Conservation (phyloP, 176 grass and related monocot genomes). For the Guadua angustifolia region DNA sequence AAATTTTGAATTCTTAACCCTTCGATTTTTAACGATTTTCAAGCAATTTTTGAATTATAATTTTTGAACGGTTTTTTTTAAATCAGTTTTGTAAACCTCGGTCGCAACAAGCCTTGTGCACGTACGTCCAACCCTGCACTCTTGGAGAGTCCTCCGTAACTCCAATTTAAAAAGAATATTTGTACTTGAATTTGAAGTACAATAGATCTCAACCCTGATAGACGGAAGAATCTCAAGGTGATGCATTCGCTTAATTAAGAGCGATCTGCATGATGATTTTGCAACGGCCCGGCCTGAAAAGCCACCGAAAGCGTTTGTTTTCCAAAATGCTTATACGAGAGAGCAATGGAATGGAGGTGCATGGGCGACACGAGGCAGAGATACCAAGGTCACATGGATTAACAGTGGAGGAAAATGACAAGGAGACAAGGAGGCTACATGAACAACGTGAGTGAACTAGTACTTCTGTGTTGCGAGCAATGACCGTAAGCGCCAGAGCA, state of each 20-base stretch:
- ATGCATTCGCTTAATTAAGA: background rate
- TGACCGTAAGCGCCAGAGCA: slow-evolving; percentile 4
- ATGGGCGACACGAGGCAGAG: background rate
- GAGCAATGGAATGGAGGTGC: background rate
- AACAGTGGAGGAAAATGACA: slow-evolving; percentile 38
- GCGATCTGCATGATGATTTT: background rate
- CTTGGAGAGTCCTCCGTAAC: background rate
- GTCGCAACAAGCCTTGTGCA: too few species aligned
- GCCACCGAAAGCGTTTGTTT: background rate
- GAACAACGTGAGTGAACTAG: slow-evolving; percentile 24
- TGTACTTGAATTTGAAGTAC: background rate
- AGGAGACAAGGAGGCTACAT: slow-evolving; percentile 35
- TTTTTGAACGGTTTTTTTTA: too few species aligned
- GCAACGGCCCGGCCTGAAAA: background rate
- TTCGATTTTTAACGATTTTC: too few species aligned
- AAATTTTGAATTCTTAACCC: too few species aligned
- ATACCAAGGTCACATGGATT: slow-evolving; percentile 31
- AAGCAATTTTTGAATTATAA: too few species aligned
- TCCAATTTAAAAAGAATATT: background rate
- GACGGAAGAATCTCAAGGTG: background rate
- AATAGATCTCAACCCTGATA: background rate
- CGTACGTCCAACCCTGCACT: background rate
- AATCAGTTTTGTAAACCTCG: too few species aligned
- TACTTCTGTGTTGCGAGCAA: background rate
- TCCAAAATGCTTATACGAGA: background rate